These are phyloP conservation scores for Austroboletus novae-zelandiae DNA, from an alignment of 1,284 basidiomycete genomes.

Conservation along the genomic window DNA sequence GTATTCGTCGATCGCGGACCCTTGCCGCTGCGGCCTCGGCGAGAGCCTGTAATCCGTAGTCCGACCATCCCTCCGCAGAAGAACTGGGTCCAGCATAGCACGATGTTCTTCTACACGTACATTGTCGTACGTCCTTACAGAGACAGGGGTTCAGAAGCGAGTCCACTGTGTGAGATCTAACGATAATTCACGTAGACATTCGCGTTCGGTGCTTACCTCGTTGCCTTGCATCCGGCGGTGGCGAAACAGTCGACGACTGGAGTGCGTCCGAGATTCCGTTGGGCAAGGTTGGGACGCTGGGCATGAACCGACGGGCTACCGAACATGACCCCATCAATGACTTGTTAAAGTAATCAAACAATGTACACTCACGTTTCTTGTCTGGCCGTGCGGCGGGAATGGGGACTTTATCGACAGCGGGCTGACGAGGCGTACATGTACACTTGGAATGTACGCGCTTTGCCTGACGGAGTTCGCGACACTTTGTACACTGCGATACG, in stretches of 20 bases:
- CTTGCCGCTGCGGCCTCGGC: slow-evolving; percentile 48
- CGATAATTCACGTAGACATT: slow-evolving; percentile 5
- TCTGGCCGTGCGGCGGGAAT: slow-evolving; percentile 38
- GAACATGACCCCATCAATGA: slow-evolving; percentile 5
- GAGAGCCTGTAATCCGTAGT: slow-evolving; percentile 43
- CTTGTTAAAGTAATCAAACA: too few species aligned
- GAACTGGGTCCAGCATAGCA: slow-evolving; percentile 15
- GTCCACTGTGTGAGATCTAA: slow-evolving; percentile 42
- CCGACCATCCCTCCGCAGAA: slow-evolving; percentile 6
- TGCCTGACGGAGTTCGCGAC: slow-evolving; percentile 72
- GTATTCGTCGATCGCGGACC: slow-evolving; percentile 26
- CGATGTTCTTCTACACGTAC: slow-evolving; percentile 44
- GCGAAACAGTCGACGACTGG: slow-evolving; percentile 8
- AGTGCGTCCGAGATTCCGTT: slow-evolving; percentile 57
- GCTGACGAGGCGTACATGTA: slow-evolving; percentile 46
- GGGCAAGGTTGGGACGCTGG: slow-evolving; percentile 57
- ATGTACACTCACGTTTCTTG: slow-evolving; percentile 49
- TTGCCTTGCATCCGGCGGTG: slow-evolving; percentile 45
- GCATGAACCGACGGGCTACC: slow-evolving; percentile 55
- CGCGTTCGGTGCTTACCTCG: slow-evolving; percentile 40
- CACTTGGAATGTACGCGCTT: slow-evolving; percentile 76
- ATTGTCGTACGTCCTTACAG: slow-evolving; percentile 55
- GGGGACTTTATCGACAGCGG: slow-evolving; percentile 37
- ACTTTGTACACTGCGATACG: slow-evolving; percentile 78
- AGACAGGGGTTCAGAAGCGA: slow-evolving; percentile 61